Evolutionary conservation across 768 basidiomycete species (phyloP).

Genomic region (Termitomyces sp.): DNA sequence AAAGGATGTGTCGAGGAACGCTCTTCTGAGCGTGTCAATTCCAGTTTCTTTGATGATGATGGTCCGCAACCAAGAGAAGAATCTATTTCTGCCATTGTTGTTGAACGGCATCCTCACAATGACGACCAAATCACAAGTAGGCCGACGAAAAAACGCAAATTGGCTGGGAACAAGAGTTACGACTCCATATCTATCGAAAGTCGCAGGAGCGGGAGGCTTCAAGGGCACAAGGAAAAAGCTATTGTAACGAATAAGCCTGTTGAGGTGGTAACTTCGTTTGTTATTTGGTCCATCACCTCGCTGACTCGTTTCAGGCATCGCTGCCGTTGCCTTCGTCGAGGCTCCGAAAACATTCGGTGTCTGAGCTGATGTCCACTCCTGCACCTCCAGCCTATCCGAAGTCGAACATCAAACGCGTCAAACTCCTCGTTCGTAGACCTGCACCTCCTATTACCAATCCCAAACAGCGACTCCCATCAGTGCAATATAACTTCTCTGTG

Average conservation of each 20-base stretch:
- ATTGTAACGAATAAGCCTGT: background rate
- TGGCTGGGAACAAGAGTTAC: background rate
- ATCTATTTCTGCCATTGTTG: slow-evolving; percentile 4
- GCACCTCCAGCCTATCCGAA: slow-evolving; percentile 15
- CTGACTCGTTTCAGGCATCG: background rate
- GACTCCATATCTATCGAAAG: slow-evolving; percentile 10
- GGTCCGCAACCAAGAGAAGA: background rate
- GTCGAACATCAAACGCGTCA: slow-evolving; percentile 56
- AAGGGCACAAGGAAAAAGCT: slow-evolving; percentile 2
- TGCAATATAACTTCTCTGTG: slow-evolving; percentile 51
- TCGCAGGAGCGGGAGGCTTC: slow-evolving; percentile 16
- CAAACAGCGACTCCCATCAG: slow-evolving; percentile 52
- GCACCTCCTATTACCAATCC: slow-evolving; percentile 61
- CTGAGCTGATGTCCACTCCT: slow-evolving; percentile 6
- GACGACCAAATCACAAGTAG: background rate
- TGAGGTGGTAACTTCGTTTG: background rate
- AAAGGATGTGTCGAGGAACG: slow-evolving; percentile 9
- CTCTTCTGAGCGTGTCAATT: background rate
- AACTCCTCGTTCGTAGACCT: slow-evolving; percentile 62
- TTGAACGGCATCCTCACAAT: background rate
- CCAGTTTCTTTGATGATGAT: slow-evolving; percentile 7
- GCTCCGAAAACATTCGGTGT: background rate
- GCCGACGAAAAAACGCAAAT: slow-evolving; percentile 11
- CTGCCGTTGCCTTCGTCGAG: background rate
- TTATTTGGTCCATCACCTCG: background rate